Conservation (phyloP, 192 early-diverging fungal species). For the Linnemannia zychae region DNA sequence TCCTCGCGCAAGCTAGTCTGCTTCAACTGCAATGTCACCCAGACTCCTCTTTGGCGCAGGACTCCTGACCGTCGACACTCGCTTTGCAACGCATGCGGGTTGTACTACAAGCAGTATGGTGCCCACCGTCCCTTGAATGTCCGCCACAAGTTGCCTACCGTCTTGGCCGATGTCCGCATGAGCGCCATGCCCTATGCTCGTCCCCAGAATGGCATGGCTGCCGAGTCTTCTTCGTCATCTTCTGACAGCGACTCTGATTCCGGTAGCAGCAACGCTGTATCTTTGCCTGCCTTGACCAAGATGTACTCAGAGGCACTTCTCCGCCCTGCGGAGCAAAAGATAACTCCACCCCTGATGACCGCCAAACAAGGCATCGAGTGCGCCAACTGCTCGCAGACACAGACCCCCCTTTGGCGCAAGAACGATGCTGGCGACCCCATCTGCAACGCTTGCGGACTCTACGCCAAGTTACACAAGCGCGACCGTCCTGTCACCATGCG, state of each 20-base stretch:
- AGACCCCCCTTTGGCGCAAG: slow-evolving; percentile 85
- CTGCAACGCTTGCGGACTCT: slow-evolving; percentile 89
- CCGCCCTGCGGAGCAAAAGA: slow-evolving; percentile 34
- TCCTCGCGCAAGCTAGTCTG: slow-evolving; percentile 69
- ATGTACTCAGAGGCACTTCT: slow-evolving; percentile 44
- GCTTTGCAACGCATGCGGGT: slow-evolving; percentile 86
- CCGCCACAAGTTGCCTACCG: slow-evolving; percentile 60
- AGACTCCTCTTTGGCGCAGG: slow-evolving; percentile 85
- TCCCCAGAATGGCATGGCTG: slow-evolving; percentile 7
- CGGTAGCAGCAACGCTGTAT: slow-evolving; percentile 1
- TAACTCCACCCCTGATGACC: slow-evolving; percentile 44
- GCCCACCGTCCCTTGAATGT: slow-evolving; percentile 69
- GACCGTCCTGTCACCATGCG: slow-evolving; percentile 89
- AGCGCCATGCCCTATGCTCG: slow-evolving; percentile 42
- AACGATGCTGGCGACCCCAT: slow-evolving; percentile 80
- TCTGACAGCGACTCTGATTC: slow-evolving; percentile 43
- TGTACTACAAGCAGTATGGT: slow-evolving; percentile 74
- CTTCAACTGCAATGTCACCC: slow-evolving; percentile 81
- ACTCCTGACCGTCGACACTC: slow-evolving; percentile 81
- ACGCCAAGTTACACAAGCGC: slow-evolving; percentile 93
- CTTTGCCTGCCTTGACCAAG: slow-evolving; percentile 52
- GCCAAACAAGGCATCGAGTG: slow-evolving; percentile 63
- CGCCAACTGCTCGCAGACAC: slow-evolving; percentile 79
- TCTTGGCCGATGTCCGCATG: slow-evolving; percentile 30
- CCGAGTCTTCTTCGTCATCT: slow-evolving; percentile 28